Evolutionary conservation across 164 flowering plant genomes (phyloP), one percentile per base, ranked within the genome.

Genomic region (Nymphaea thermarum): DNA sequence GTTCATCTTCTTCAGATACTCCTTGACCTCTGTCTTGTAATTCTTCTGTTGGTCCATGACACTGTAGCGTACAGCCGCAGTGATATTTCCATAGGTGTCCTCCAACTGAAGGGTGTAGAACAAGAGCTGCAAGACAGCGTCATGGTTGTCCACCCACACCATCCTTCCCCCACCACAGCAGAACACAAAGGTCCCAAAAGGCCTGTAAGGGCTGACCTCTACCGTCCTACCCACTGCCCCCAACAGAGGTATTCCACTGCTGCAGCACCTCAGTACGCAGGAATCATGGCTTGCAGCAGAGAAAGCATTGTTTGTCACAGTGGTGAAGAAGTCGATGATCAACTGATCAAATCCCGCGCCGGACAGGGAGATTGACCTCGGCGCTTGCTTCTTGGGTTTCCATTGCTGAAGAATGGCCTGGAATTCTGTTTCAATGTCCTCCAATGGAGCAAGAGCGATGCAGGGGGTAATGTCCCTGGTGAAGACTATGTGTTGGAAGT

Each of bases 381-480:
- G 36, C 36, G 36, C 36, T 25, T 25, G 36, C 36, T 25, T 25
- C 36, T 25, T 5, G 10, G 84, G 80, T 36, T 81, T 71, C 72
- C 83, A 72, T 63, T 68, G 77, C 8, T 74, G 55, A 55, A 85
- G 84, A 44, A 82, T 65, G 2, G 25, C 59, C 4, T 67, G 78
- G 8, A 89, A 66, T 14, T 70, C 66, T 18, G 43, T 67, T 42
- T 84, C 74, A 0, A 82, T 79, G 55, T 82, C 73, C 1, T 87
- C 59, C 51, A 80, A 73, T 47, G 94, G 90, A 45, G 88, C 68
- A 43, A 92, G 87, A 43, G 73, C 63, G 59, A 86, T 67, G 2
- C 94, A 80, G n/a, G 98, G 98, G 64, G 88, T 79, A 11, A 92
- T 78, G 77, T 89, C 98, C 47, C 80, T 74, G 65, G 76, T 81